A percentile compares a stretch with the other conserved stretches of the same genome.
phyloP scores from a whole-genome alignment of 2,329 filamentous ascomycete species.

The Fusarium sp. region DNA sequence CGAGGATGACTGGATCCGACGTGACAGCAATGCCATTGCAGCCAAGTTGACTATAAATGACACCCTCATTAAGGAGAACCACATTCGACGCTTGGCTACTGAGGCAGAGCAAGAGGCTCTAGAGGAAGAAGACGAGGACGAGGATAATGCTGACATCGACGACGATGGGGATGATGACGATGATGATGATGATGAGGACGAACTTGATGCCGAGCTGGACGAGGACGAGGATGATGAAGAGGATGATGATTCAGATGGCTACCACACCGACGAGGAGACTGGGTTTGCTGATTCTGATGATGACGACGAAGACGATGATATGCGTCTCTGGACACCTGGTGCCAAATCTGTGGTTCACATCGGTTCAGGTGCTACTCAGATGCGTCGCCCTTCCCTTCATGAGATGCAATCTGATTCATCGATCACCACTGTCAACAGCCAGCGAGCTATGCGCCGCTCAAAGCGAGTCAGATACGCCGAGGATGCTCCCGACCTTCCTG shows the following conservation, averaged over 20 bases:
- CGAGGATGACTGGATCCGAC: slow-evolving; percentile 90
- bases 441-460: slow-evolving; percentile 50
- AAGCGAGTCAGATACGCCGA: slow-evolving; percentile 50
- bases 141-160: slow-evolving; percentile 89
- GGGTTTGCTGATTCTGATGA: slow-evolving; percentile 78
- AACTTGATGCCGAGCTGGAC: slow-evolving; percentile 52
- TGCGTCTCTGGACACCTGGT: slow-evolving; percentile 68
- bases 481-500: slow-evolving; percentile 85
- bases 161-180: slow-evolving; percentile 64
- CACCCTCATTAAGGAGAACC: slow-evolving; percentile 89
- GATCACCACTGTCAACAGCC: slow-evolving; percentile 62
- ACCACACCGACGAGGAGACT: slow-evolving; percentile 79
- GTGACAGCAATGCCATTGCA: slow-evolving; percentile 72
- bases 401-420: slow-evolving; percentile 73
- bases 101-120: slow-evolving; percentile 92
- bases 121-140: slow-evolving; percentile 79
- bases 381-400: slow-evolving; percentile 56
- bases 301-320: slow-evolving; percentile 75
- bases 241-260: slow-evolving; percentile 74
- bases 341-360: slow-evolving; percentile 55
- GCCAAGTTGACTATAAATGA: slow-evolving; percentile 88
- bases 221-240: slow-evolving; percentile 64
- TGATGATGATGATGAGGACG: slow-evolving; percentile 60
- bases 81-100: slow-evolving; percentile 85
- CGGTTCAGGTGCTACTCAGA: slow-evolving; percentile 53